phyloP scores from a whole-genome alignment of 108 stramenopile genomes.

The Nitzschia sp. region DNA sequence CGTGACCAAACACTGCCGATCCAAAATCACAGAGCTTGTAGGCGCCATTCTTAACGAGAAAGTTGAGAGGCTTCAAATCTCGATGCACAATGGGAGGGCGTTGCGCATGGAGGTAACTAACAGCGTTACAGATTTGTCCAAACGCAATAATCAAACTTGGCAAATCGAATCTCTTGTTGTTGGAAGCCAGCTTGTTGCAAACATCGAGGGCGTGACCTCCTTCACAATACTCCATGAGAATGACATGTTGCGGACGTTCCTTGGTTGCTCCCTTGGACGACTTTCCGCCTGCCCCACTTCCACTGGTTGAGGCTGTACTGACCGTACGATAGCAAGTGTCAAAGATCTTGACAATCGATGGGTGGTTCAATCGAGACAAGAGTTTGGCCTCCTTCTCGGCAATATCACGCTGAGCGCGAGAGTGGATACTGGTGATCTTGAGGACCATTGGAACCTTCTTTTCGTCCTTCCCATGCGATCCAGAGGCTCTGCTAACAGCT shows the following conservation, averaged over 20 bases:
- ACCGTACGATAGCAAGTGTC: constrained; percentile 56
- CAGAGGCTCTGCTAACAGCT: constrained; percentile 2
- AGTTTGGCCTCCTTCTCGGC: constrained; percentile 88
- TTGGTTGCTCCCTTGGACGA: constrained; percentile 19
- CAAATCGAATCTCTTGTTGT: constrained; percentile 55
- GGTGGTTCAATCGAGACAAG: constrained; percentile 61
- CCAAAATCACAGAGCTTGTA: constrained; percentile 95
- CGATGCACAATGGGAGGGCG: constrained; percentile 93
- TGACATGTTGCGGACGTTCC: constrained; percentile 72
- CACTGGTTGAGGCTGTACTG: not conserved
- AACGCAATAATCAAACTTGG: constrained; percentile 81
- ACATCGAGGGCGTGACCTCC: constrained; percentile 87
- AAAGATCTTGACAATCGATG: constrained; percentile 68
- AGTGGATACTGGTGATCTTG: constrained; percentile 82
- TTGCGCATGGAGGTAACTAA: constrained; percentile 83
- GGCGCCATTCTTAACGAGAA: constrained; percentile 84
- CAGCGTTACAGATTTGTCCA: constrained; percentile 85
- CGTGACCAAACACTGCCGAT: constrained; percentile 80
- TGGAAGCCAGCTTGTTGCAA: constrained; percentile 58
- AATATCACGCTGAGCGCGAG: constrained; percentile 65
- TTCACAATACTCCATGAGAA: constrained; percentile 93
- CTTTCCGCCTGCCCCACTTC: constrained; percentile 16
- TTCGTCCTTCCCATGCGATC: constrained; percentile 14
- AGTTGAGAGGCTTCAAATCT: constrained; percentile 98
- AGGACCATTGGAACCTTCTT: constrained; percentile 57